A percentile compares a stretch with the other conserved stretches of the same genome.
Evolutionary conservation across 2,329 filamentous ascomycete genomes (phyloP).

Genomic region (Neophaeococcomyces mojaviensis): DNA sequence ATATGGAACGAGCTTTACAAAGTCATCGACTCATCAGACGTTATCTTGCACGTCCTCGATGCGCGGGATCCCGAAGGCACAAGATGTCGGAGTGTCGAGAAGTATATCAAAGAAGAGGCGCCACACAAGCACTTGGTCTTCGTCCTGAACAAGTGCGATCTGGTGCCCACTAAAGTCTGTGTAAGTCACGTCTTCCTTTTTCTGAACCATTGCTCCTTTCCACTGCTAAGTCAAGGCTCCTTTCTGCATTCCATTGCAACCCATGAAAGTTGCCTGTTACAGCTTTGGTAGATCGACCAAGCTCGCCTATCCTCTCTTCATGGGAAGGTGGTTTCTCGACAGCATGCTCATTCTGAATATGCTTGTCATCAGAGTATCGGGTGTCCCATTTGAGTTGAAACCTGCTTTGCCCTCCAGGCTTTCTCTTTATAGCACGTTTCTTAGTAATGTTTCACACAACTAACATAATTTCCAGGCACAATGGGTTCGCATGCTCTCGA

Average conservation of each 20-base stretch:
- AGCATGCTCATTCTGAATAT: slow-evolving; percentile 62
- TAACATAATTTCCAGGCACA: slow-evolving; percentile 58
- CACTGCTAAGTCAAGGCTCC: slow-evolving; percentile 84
- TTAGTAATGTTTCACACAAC: slow-evolving; percentile 99
- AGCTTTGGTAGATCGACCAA: slow-evolving; percentile 91
- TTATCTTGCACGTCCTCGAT: slow-evolving; percentile 87
- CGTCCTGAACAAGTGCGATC: slow-evolving; percentile 82
- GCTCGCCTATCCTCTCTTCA: slow-evolving; percentile 47
- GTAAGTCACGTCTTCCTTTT: slow-evolving; percentile 57
- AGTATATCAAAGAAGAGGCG: slow-evolving; percentile 86
- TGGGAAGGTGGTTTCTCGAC: slow-evolving; percentile 11
- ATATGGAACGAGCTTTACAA: slow-evolving; percentile 98
- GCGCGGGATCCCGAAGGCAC: slow-evolving; percentile 86
- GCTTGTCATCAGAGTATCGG: slow-evolving; percentile 64
- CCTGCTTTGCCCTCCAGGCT: slow-evolving; percentile 57
- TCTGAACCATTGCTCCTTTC: slow-evolving; percentile 24
- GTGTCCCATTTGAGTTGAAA: slow-evolving; percentile 98
- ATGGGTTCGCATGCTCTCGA: slow-evolving; percentile 84
- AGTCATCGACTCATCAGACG: slow-evolving; percentile 91
- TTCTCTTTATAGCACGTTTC: slow-evolving; percentile 67
- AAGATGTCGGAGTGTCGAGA: slow-evolving; percentile 80
- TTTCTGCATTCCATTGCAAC: slow-evolving; percentile 54
- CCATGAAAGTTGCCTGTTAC: slow-evolving; percentile 93
- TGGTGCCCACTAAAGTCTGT: slow-evolving; percentile 85
- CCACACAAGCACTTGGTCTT: slow-evolving; percentile 94